phyloP scores from a whole-genome alignment of 768 basidiomycete species.

The Auriscalpium vulgare region DNA sequence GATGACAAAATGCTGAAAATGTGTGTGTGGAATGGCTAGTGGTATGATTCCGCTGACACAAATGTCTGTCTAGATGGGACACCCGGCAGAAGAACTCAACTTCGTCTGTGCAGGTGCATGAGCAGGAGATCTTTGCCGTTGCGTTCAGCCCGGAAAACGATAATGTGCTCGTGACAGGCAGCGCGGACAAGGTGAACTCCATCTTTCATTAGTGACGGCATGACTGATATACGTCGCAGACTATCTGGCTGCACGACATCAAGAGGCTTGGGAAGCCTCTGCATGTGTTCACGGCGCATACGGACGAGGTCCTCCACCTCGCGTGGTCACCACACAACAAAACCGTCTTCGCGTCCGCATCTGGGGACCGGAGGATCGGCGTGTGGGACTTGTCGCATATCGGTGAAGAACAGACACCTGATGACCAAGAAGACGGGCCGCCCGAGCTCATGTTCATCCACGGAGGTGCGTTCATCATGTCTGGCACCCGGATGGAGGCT shows the following conservation, averaged over 20 bases:
- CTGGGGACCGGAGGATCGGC: constrained; percentile 87
- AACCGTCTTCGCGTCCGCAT: constrained; percentile 91
- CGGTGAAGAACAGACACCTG: constrained; percentile 93
- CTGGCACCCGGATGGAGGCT: background rate
- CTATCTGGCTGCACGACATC: constrained; percentile 81
- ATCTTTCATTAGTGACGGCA: background rate
- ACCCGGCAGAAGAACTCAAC: constrained; percentile 69
- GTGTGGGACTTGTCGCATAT: constrained; percentile 92
- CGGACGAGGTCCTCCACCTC: constrained; percentile 89
- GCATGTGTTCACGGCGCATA: constrained; percentile 89
- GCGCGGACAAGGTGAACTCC: constrained; percentile 78
- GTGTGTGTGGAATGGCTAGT: constrained; percentile 37
- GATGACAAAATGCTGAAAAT: constrained; percentile 93
- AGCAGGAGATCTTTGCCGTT: constrained; percentile 84
- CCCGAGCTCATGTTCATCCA: constrained; percentile 95
- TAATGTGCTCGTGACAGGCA: constrained; percentile 81
- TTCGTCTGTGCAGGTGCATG: constrained; percentile 73
- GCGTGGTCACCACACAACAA: constrained; percentile 93
- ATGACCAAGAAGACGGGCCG: constrained; percentile 97
- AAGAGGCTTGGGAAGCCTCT: constrained; percentile 66
- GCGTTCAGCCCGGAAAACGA: constrained; percentile 81
- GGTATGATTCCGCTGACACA: constrained; percentile 2
- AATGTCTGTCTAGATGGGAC: constrained; percentile 69
- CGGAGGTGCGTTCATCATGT: constrained; percentile 48
- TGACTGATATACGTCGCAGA: constrained; percentile 37